These are phyloP conservation scores for Azolla pinnata DNA, from an alignment of 75 land plant species.

Conservation along the genomic window DNA sequence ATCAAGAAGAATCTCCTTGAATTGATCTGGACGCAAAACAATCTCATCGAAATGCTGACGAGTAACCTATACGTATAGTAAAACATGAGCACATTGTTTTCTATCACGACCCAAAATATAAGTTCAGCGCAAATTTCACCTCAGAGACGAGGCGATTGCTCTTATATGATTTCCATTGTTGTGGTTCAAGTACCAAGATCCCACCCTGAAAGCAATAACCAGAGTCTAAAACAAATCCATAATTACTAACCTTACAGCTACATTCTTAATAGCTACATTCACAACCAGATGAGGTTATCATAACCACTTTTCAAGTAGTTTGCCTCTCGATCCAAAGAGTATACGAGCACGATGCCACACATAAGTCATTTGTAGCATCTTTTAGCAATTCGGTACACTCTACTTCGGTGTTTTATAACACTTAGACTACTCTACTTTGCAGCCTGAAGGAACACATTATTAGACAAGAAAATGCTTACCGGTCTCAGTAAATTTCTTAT, in stretches of 20 bases:
- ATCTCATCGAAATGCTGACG: conserved; percentile 17
- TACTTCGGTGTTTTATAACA: no score
- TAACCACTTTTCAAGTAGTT: no score
- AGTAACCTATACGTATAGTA: conserved; percentile 11
- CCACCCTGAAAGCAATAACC: conserved; percentile 93
- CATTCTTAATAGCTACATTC: no score
- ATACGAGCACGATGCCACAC: no score
- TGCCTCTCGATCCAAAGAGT: no score
- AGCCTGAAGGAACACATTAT: background rate
- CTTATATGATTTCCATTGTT: conserved; percentile 78
- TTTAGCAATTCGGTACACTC: no score
- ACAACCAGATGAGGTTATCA: no score
- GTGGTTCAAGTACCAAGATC: conserved; percentile 71
- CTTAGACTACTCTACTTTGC: no score
- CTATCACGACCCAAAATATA: background rate
- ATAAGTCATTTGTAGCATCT: no score
- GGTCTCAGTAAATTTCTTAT: conserved; percentile 63
- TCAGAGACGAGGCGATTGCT: conserved; percentile 54
- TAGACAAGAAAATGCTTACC: conserved; percentile 24
- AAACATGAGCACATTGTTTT: background rate
- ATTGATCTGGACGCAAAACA: conserved; percentile 20
- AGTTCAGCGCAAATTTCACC: conserved; percentile 17
- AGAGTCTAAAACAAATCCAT: no score
- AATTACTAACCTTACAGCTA: no score
- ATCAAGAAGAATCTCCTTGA: conserved; percentile 41